Base-by-base conservation (phyloP, 1,284 basidiomycete species). In the Inonotus hispidus region DNA sequence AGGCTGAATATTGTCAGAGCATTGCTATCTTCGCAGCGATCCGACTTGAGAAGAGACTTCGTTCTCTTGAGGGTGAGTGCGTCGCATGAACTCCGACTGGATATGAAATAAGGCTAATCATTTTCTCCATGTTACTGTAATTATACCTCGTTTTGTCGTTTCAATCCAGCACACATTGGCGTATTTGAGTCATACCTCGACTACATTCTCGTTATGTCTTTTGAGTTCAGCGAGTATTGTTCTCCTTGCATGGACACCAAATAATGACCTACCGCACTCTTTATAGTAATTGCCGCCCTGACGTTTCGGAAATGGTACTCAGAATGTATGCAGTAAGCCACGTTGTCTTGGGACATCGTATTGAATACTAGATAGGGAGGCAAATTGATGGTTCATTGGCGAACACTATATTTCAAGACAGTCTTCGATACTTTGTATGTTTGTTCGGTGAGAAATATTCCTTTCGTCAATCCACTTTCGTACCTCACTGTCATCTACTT, bases 11-110 rank as follows among this genome's bases (percentile, higher is more conserved):
- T n/a, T 43, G 16, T 14, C 16, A 59, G 58, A 50, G 37, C 7
- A 27, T 54, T 13, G 45, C 32, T 35, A 54, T 59, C n/a, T 37
- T 25, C 23, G 45, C 35, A 21, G 45, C 45, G 13, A 25, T 59
- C 52, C 19, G 53, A 13, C 37, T 59, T 10, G 47, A 53, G 35
- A 59, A 14, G 50, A 25, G 14, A 8, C 58, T 59, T 39, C 45
- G 39, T 14, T 59, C 50, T 10, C 41, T 59, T 16, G 58, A 46
- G 6, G 53, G 58, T 59, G 14, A 59, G 53, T 54, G 35, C 57
- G 11, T 21, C 25, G 11, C 11, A n/a, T 25, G 16, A 3, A 32
- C 3, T 32, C n/a, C 16, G 3, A 35, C n/a, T 3, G 19, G 6
- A 10, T 23, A 19, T 25, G n/a, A 2, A 4, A 32, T 14, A 23